phyloP scores from a whole-genome alignment of 345 rosid species.

The Lepidium africanum region DNA sequence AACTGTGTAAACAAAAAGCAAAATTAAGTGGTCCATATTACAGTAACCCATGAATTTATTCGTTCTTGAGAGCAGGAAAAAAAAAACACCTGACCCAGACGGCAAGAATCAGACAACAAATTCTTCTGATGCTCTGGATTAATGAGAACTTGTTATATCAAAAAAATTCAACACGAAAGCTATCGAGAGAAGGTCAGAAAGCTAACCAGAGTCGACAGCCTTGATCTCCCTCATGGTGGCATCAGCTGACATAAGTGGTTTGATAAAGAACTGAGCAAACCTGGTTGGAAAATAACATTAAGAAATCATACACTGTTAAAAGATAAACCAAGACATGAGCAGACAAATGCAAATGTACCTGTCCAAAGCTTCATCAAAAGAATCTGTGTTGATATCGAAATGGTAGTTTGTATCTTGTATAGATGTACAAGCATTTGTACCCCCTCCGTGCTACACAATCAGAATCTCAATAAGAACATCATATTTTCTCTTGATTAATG shows the following conservation, averaged over 20 bases:
- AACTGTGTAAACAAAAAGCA: conserved; percentile 37
- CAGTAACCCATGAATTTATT: not conserved
- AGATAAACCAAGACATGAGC: not conserved
- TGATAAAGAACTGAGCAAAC: too few relatives aligned
- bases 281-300: not conserved
- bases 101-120: too few relatives aligned
- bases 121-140: conserved; percentile 38
- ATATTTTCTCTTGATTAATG: not conserved
- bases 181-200: not conserved
- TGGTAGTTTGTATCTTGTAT: conserved; percentile 44
- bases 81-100: conserved; percentile 48
- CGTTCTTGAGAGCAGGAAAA: not conserved
- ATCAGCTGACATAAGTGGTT: too few relatives aligned
- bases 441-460: conserved; percentile 66
- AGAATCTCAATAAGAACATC: not conserved
- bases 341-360: conserved; percentile 2
- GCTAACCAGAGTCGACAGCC: conserved; percentile 80
- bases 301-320: conserved; percentile 15
- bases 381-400: conserved; percentile 31
- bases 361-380: conserved; percentile 32
- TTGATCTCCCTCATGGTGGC: too few relatives aligned
- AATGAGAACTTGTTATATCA: not conserved
- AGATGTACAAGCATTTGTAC: conserved; percentile 67
- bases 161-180: not conserved
- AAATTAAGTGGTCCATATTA: not conserved